Conservation (phyloP, 2,329 filamentous ascomycete species). For the Pseudogymnoascus sp. region DNA sequence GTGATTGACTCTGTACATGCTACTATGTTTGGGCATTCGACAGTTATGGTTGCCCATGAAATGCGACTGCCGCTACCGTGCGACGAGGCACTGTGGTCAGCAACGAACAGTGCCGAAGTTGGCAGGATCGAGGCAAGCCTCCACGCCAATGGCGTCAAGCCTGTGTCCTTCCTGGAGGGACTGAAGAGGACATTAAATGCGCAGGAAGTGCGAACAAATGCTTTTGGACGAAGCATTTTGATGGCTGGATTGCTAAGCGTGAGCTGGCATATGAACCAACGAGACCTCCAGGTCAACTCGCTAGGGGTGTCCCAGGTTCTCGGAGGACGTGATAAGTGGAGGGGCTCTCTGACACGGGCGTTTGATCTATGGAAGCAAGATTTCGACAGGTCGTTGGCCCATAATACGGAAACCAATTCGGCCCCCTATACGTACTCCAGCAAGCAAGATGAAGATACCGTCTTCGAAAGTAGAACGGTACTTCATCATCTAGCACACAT, state of each 20-base stretch:
- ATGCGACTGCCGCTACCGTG: conserved; percentile 86
- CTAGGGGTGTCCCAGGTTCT: conserved; percentile 70
- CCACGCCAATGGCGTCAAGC: conserved; percentile 71
- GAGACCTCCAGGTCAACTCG: conserved; percentile 85
- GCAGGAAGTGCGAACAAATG: conserved; percentile 81
- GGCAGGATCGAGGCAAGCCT: conserved; percentile 73
- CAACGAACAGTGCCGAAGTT: conserved; percentile 79
- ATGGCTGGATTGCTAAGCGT: conserved; percentile 93
- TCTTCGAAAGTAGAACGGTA: conserved; percentile 82
- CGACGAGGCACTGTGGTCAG: conserved; percentile 87
- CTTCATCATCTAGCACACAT: conserved; percentile 92
- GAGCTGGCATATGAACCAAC: conserved; percentile 95
- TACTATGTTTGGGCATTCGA: conserved; percentile 95
- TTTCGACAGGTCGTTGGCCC: conserved; percentile 67
- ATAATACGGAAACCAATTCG: conserved; percentile 43
- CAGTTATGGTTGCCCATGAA: conserved; percentile 94
- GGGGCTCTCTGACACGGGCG: conserved; percentile 70
- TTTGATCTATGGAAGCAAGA: conserved; percentile 92
- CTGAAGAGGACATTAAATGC: conserved; percentile 81
- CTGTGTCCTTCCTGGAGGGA: conserved; percentile 80
- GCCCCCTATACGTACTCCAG: conserved; percentile 47
- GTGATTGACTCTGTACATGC: conserved; percentile 93
- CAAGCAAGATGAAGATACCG: conserved; percentile 56
- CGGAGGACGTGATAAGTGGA: conserved; percentile 86
- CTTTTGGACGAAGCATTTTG: conserved; percentile 83